Base-by-base conservation (phyloP, 2,329 filamentous ascomycete genomes). In the Aspergillus sp. region DNA sequence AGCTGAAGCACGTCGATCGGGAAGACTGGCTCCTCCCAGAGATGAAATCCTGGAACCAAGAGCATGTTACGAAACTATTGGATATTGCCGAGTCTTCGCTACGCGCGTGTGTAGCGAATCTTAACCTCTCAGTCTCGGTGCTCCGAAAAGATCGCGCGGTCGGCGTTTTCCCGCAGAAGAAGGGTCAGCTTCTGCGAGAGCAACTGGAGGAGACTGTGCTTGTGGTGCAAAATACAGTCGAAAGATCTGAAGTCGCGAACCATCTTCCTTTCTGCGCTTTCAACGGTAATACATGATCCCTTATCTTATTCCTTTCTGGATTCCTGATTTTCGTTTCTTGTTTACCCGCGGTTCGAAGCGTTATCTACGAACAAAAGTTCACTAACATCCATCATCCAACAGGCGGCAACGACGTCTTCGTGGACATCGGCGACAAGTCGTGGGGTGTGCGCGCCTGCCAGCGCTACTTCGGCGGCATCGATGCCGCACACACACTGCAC, bases 361-460 rank as follows among this genome's bases (percentile, higher is more conserved):
- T n/a, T 15, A n/a, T 17, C n/a, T 28, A 4, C 22, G 13, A 11
- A 52, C 19, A 23, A 11, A 0, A 30, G 45, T 31, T 49, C 41
- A 34, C 57, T 59, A 54, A 59, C 43, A 2, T 28, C 9, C 15
- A 19, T 54, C 31, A 3, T 9, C 15, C 9, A 17, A 43, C 41
- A 85, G 82, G 94, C 57, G 95, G 95, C 11, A 94, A 95, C 64
- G 95, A 99, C 76, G 93, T 98, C 47, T 99, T 99, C 78, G 93
- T 99, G 57, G 95, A 99, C 76, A 97, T 99, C 72, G 95, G 95
- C 59, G 95, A 99, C 80, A 99, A 99, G 80, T 93, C 90, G 57
- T 96, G 93, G 91, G 95, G 95, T 66, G 95, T 99, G 3, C 85
- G 91, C 38, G 92, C 93, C 4, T 97, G 93, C 75, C 95, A 99